These are phyloP conservation scores for Metschnikowia peoriensis DNA, from an alignment of 805 yeast genomes.

Conservation along the genomic window DNA sequence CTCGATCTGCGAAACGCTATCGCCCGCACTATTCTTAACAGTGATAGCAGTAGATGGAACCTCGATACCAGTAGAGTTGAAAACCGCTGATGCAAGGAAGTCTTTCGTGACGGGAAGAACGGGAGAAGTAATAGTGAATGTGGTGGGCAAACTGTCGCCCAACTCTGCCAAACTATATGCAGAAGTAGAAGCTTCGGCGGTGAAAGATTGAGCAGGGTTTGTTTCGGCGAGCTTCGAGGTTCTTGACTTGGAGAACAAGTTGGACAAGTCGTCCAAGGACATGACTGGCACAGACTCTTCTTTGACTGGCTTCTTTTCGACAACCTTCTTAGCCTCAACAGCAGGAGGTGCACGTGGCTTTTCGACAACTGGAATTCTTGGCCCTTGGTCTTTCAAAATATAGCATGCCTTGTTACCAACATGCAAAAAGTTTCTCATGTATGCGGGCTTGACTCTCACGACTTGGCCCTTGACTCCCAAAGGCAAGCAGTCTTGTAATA, in stretches of 20 bases:
- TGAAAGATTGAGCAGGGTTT: constrained; percentile 12
- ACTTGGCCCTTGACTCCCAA: constrained; percentile 73
- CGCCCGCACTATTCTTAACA: constrained; percentile 13
- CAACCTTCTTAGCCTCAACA: constrained; percentile 1
- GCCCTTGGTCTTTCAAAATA: constrained; percentile 38
- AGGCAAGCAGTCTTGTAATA: constrained; percentile 63
- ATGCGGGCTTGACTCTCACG: constrained; percentile 69
- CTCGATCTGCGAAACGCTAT: constrained; percentile 19
- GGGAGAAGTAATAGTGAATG: constrained; percentile 18
- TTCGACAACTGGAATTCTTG: constrained; percentile 42
- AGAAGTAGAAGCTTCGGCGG: constrained; percentile 17
- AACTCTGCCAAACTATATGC: constrained; percentile 32
- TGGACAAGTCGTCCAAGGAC: constrained; percentile 39
- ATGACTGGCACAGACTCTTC: constrained; percentile 21
- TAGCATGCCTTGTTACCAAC: constrained; percentile 73
- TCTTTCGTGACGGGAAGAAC: constrained; percentile 30
- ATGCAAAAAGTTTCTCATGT: constrained; percentile 79
- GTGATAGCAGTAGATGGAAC: constrained; percentile 27
- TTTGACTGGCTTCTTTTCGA: constrained; percentile 8
- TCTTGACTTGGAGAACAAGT: constrained; percentile 33
- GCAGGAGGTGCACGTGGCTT: constrained; percentile 9
- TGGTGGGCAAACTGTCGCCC: constrained; percentile 29
- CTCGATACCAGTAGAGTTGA: constrained; percentile 31
- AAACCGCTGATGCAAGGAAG: constrained; percentile 23
- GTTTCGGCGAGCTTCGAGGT: constrained; percentile 6